phyloP scores from a whole-genome alignment of 2,329 filamentous ascomycete genomes.

The Exophiala calicioides region DNA sequence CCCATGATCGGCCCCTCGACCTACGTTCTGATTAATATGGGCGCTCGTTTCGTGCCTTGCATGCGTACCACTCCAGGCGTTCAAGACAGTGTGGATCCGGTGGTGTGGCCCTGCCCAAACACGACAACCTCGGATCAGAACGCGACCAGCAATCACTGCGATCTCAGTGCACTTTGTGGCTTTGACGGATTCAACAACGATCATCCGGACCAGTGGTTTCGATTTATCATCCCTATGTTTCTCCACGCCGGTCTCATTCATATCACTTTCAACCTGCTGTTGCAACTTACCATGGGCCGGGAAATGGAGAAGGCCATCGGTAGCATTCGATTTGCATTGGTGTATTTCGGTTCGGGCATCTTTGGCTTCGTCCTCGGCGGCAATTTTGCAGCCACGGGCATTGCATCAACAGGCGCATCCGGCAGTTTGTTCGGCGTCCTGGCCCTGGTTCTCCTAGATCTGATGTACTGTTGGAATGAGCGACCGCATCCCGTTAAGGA shows the following conservation, averaged over 20 bases:
- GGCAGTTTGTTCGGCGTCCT: slow-evolving; percentile 90
- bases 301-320: slow-evolving; percentile 94
- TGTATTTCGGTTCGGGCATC: slow-evolving; percentile 88
- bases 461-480: slow-evolving; percentile 89
- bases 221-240: slow-evolving; percentile 95
- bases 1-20: slow-evolving; percentile 94
- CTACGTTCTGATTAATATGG: slow-evolving; percentile 94
- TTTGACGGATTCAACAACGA: slow-evolving; percentile 76
- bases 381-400: slow-evolving; percentile 81
- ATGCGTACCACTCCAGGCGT: slow-evolving; percentile 71
- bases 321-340: slow-evolving; percentile 79
- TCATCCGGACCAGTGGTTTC: slow-evolving; percentile 88
- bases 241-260: slow-evolving; percentile 91
- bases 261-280: slow-evolving; percentile 90
- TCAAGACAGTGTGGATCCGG: slow-evolving; percentile 38
- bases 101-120: slow-evolving; percentile 77
- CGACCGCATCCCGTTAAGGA: slow-evolving; percentile 76
- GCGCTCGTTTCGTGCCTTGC: slow-evolving; percentile 85
- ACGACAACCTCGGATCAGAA: slow-evolving; percentile 62
- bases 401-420: slow-evolving; percentile 85
- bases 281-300: slow-evolving; percentile 84
- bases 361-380: slow-evolving; percentile 95
- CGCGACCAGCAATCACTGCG: slow-evolving; percentile 60
- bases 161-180: slow-evolving; percentile 78
- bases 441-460: slow-evolving; percentile 81